phyloP scores from a whole-genome alignment of 371 early-diverging fungal genomes.

The Rhizopus delemar region DNA sequence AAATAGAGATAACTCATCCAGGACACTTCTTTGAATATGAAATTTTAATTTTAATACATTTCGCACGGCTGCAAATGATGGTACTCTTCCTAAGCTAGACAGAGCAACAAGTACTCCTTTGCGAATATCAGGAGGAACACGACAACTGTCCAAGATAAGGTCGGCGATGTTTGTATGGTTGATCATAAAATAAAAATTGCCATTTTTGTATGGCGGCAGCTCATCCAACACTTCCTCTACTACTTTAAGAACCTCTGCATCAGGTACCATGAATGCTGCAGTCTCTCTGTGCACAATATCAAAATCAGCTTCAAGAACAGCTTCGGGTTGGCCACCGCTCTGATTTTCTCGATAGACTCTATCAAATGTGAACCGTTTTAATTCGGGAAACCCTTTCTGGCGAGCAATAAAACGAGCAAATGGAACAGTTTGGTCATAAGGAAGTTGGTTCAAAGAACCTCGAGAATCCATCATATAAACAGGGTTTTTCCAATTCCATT shows the following conservation, averaged over 20 bases:
- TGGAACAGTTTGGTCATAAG: slow-evolving; percentile 90
- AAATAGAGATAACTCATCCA: slow-evolving; percentile 70
- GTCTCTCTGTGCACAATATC: slow-evolving; percentile 80
- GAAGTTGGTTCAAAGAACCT: slow-evolving; percentile 84
- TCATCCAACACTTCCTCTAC: slow-evolving; percentile 84
- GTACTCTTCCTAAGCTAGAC: slow-evolving; percentile 58
- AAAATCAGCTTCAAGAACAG: slow-evolving; percentile 84
- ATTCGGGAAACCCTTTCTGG: slow-evolving; percentile 63
- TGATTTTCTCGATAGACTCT: slow-evolving; percentile 77
- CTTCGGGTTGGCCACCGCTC: slow-evolving; percentile 80
- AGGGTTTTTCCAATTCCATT: slow-evolving; percentile 67
- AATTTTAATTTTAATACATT: slow-evolving; percentile 63
- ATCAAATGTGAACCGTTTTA: slow-evolving; percentile 89
- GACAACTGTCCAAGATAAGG: slow-evolving; percentile 65
- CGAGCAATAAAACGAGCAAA: slow-evolving; percentile 87
- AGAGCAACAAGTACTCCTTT: slow-evolving; percentile 60
- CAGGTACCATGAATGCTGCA: slow-evolving; percentile 70
- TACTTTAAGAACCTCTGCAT: slow-evolving; percentile 88
- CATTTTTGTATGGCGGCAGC: slow-evolving; percentile 68
- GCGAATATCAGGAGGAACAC: slow-evolving; percentile 59
- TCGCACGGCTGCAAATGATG: slow-evolving; percentile 64
- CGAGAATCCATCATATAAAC: slow-evolving; percentile 81
- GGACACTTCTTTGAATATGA: slow-evolving; percentile 58
- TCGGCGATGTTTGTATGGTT: slow-evolving; percentile 64
- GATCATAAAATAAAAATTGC: slow-evolving; percentile 57